Evolutionary conservation across 805 yeast genomes (phyloP).

Genomic region (Starmerella kuoi): DNA sequence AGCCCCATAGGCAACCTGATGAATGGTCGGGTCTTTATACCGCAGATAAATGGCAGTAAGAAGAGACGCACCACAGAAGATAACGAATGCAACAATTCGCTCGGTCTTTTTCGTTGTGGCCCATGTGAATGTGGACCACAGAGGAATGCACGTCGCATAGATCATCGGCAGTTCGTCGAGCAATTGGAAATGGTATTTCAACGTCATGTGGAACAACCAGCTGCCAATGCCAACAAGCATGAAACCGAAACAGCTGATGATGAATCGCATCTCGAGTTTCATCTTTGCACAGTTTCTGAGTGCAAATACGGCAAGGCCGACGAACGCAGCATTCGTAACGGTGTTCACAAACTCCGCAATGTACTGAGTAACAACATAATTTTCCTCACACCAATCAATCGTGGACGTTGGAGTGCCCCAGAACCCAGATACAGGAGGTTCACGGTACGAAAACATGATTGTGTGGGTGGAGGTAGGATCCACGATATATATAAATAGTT

Average conservation of each 20-base stretch:
- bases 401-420: slow-evolving; percentile 54
- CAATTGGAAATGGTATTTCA: slow-evolving; percentile 76
- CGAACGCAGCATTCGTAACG: slow-evolving; percentile 53
- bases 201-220: slow-evolving; percentile 94
- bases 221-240: slow-evolving; percentile 83
- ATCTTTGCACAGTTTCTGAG: slow-evolving; percentile 49
- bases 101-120: slow-evolving; percentile 34
- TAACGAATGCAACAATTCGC: slow-evolving; percentile 36
- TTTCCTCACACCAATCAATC: slow-evolving; percentile 99
- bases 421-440: slow-evolving; percentile 21
- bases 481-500: too few relatives aligned
- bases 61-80: slow-evolving; percentile 42
- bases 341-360: slow-evolving; percentile 89
- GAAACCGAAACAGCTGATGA: slow-evolving; percentile 65
- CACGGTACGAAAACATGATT: slow-evolving; percentile 13
- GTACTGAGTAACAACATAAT: slow-evolving; percentile 73
- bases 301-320: slow-evolving; percentile 46
- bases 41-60: slow-evolving; percentile 63
- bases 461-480: background rate
- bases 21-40: slow-evolving; percentile 72
- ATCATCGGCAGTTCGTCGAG: slow-evolving; percentile 97
- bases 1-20: slow-evolving; percentile 72
- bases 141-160: slow-evolving; percentile 91
- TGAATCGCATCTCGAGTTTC: slow-evolving; percentile 55
- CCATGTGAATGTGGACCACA: slow-evolving; percentile 69